Evolutionary conservation across 2,329 filamentous ascomycete genomes (phyloP).

Genomic region (Periconia macrospinosa): DNA sequence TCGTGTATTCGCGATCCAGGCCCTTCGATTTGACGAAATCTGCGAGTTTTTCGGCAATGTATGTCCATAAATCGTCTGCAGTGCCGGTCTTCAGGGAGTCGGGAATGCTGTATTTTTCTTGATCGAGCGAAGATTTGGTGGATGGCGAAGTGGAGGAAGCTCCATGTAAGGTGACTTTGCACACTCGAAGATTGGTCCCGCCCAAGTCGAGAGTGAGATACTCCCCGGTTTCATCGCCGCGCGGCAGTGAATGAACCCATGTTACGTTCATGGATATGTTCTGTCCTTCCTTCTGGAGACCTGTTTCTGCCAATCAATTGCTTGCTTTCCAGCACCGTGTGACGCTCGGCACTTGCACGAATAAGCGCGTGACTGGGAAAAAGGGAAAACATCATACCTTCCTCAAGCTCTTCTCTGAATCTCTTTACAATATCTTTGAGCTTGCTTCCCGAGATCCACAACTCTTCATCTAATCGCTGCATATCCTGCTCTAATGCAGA

Average conservation of each 20-base stretch:
- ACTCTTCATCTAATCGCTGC: conserved; percentile 20
- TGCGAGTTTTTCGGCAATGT: conserved; percentile 88
- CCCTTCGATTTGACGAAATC: conserved; percentile 90
- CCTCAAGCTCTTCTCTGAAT: conserved; percentile 28
- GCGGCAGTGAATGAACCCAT: conserved; percentile 90
- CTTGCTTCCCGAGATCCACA: conserved; percentile 24
- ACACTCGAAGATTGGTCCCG: conserved; percentile 92
- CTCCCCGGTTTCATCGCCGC: conserved; percentile 83
- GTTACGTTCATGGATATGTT: conserved; percentile 86
- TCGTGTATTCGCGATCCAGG: conserved; percentile 61
- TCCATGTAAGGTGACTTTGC: conserved; percentile 85
- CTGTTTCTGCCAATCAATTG: neutral
- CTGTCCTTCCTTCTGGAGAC: conserved; percentile 15
- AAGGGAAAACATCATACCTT: conserved; percentile 13
- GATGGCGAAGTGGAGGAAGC: conserved; percentile 69
- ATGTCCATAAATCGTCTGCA: conserved; percentile 88
- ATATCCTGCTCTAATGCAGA: conserved; percentile 23
- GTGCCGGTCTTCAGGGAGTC: conserved; percentile 86
- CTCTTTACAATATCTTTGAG: conserved; percentile 24
- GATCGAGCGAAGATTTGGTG: conserved; percentile 72
- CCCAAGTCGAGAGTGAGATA: conserved; percentile 94
- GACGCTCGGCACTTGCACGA: neutral
- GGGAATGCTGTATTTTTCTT: conserved; percentile 94
- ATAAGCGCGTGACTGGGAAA: neutral
- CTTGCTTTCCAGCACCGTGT: neutral